Percentiles rank a stretch among this genome's conserved stretches.
phyloP scores from a whole-genome alignment of 2,329 filamentous ascomycete genomes.

The Pseudocercospora fijiensis region DNA sequence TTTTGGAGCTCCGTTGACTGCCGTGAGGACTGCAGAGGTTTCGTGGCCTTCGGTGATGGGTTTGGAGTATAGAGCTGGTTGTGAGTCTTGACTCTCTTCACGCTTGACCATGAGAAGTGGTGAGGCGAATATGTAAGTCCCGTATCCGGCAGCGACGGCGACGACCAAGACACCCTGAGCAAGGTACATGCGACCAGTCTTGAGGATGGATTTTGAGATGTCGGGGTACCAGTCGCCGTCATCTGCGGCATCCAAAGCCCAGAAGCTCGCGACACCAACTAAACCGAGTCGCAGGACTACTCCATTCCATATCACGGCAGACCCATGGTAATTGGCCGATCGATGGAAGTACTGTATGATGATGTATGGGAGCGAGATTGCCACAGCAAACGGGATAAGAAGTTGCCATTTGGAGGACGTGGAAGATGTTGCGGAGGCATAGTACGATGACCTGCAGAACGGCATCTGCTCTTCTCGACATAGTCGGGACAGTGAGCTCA shows the following conservation, averaged over 20 bases:
- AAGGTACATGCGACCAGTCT: slow-evolving; percentile 70
- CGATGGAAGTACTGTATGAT: slow-evolving; percentile 76
- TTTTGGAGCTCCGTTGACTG: slow-evolving; percentile 36
- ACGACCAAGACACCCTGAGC: slow-evolving; percentile 79
- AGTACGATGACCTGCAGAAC: slow-evolving; percentile 92
- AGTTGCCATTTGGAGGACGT: slow-evolving; percentile 92
- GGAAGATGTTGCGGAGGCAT: slow-evolving; percentile 85
- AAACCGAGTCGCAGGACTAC: slow-evolving; percentile 75
- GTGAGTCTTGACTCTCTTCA: slow-evolving; percentile 29
- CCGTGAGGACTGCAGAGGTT: slow-evolving; percentile 39
- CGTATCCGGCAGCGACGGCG: slow-evolving; percentile 77
- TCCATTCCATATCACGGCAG: slow-evolving; percentile 80
- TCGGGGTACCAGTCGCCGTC: slow-evolving; percentile 75
- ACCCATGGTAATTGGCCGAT: slow-evolving; percentile 84
- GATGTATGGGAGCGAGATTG: slow-evolving; percentile 68
- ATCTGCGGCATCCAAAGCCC: slow-evolving; percentile 85
- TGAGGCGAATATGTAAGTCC: slow-evolving; percentile 80
- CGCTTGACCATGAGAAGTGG: slow-evolving; percentile 74
- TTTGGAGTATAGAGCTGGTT: slow-evolving; percentile 25
- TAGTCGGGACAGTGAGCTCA: slow-evolving; percentile 84
- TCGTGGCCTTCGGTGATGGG: slow-evolving; percentile 34
- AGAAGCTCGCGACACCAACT: slow-evolving; percentile 75
- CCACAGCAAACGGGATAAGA: slow-evolving; percentile 71
- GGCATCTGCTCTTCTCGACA: slow-evolving; percentile 99
- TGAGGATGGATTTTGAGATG: slow-evolving; percentile 62